These are phyloP conservation scores for Saccharomyces hybrid DNA, from an alignment of 1,139 yeast genomes.

Conservation along the genomic window DNA sequence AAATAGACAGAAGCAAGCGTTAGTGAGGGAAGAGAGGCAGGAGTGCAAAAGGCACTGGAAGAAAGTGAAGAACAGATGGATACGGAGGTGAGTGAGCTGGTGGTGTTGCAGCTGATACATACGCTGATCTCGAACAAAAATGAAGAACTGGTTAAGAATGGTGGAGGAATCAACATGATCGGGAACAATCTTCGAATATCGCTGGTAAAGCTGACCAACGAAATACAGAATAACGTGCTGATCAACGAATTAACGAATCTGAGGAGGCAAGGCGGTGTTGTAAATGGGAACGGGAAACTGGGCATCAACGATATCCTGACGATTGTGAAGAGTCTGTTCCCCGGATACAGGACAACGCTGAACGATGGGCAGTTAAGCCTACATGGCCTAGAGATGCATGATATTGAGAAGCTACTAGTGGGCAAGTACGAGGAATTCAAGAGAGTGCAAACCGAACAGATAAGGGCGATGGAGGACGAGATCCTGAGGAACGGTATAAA, in stretches of 20 bases:
- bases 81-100: conserved; percentile 22
- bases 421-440: conserved; percentile 16
- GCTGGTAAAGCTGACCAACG: conserved; percentile 28
- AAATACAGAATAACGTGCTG: conserved; percentile 26
- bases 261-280: conserved; percentile 9
- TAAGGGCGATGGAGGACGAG: conserved; percentile 18
- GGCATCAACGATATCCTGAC: conserved; percentile 28
- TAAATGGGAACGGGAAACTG: conserved; percentile 11
- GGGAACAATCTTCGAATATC: conserved; percentile 24
- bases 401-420: conserved; percentile 17
- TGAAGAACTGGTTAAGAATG: conserved; percentile 5
- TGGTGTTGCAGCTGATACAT: conserved; percentile 28
- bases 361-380: conserved; percentile 29
- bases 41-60: background rate
- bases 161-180: conserved; percentile 7
- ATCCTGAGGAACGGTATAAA: conserved; percentile 8
- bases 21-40: background rate
- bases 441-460: conserved; percentile 11
- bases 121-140: conserved; percentile 18
- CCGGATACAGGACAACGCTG: conserved; percentile 24
- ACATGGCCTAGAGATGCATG: conserved; percentile 24
- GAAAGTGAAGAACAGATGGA: conserved; percentile 8
- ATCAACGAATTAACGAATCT: conserved; percentile 17
- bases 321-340: conserved; percentile 24
- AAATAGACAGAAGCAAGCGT: background rate